A percentile compares a stretch with the other conserved stretches of the same genome.
These are phyloP conservation scores for Arthrobotrys sphaeroides DNA, from an alignment of 2,329 filamentous ascomycete species.

Conservation along the genomic window DNA sequence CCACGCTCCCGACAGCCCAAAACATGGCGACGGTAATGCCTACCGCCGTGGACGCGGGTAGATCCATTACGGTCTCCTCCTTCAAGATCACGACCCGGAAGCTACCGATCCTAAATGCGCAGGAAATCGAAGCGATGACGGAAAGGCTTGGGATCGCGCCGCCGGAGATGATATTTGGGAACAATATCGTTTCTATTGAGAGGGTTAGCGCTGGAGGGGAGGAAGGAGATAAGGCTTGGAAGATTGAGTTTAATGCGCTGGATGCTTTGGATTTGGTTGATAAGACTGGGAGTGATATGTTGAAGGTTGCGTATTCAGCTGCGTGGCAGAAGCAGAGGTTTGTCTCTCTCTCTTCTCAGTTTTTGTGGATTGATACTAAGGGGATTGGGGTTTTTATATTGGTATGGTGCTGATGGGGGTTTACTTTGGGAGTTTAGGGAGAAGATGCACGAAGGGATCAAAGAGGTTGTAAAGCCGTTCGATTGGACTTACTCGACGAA, in stretches of 20 bases:
- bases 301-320: slow-evolving; percentile 90
- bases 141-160: slow-evolving; percentile 81
- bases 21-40: slow-evolving; percentile 47
- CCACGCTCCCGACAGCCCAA: slow-evolving; percentile 8
- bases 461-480: slow-evolving; percentile 92
- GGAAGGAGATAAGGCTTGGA: slow-evolving; percentile 68
- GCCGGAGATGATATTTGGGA: slow-evolving; percentile 99
- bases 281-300: slow-evolving; percentile 87
- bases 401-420: background rate
- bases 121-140: slow-evolving; percentile 86
- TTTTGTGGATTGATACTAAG: slow-evolving; percentile 57
- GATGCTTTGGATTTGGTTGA: slow-evolving; percentile 90
- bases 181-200: slow-evolving; percentile 82
- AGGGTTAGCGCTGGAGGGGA: slow-evolving; percentile 71
- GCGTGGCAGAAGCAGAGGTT: slow-evolving; percentile 74
- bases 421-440: slow-evolving; percentile 67
- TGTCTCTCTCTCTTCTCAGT: slow-evolving; percentile 61
- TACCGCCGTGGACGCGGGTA: slow-evolving; percentile 53
- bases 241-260: slow-evolving; percentile 80
- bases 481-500: slow-evolving; percentile 97
- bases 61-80: slow-evolving; percentile 51
- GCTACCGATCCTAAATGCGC: slow-evolving; percentile 91
- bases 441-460: slow-evolving; percentile 84
- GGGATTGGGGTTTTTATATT: background rate
- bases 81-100: slow-evolving; percentile 62